Percentiles rank a stretch among this genome's conserved stretches.
These are phyloP conservation scores for Alnus rubra DNA, from an alignment of 306 rosid species.

Conservation along the genomic window DNA sequence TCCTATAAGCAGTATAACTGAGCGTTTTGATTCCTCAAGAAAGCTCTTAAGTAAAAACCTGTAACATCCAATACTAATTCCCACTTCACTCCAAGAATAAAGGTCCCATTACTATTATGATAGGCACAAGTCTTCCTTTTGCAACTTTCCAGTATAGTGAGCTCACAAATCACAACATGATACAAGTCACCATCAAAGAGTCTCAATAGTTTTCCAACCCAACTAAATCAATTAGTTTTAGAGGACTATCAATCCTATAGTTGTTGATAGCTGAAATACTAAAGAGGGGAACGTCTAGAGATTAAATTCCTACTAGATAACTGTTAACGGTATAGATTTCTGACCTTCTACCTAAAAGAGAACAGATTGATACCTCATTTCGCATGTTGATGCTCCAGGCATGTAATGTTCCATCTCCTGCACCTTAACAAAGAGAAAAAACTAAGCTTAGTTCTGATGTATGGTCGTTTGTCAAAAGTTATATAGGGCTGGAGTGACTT, in stretches of 20 bases:
- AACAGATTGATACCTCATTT: slow-evolving; percentile 62
- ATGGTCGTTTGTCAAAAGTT: too few species aligned
- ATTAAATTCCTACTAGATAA: not conserved
- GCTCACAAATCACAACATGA: too few species aligned
- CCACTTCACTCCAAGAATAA: not conserved
- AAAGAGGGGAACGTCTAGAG: not conserved
- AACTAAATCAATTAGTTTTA: not conserved
- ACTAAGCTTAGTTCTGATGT: slow-evolving; percentile 11
- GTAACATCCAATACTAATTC: not conserved
- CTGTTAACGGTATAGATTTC: too few species aligned
- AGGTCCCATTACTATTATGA: not conserved
- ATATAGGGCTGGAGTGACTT: too few species aligned
- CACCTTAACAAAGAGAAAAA: slow-evolving; percentile 47
- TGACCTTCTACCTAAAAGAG: not conserved
- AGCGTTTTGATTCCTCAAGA: too few species aligned
- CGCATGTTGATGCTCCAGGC: slow-evolving; percentile 84
- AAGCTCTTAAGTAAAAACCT: not conserved
- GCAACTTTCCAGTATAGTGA: not conserved
- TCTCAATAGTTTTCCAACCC: too few species aligned
- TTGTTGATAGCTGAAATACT: not conserved
- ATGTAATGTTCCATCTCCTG: slow-evolving; percentile 88
- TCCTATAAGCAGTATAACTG: too few species aligned
- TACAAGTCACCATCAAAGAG: too few species aligned
- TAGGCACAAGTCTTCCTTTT: not conserved
- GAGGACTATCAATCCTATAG: not conserved